Percentiles rank a stretch among this genome's conserved stretches.
Evolutionary conservation across 1,284 basidiomycete genomes (phyloP).

Genomic region (Moesziomyces aphidis): DNA sequence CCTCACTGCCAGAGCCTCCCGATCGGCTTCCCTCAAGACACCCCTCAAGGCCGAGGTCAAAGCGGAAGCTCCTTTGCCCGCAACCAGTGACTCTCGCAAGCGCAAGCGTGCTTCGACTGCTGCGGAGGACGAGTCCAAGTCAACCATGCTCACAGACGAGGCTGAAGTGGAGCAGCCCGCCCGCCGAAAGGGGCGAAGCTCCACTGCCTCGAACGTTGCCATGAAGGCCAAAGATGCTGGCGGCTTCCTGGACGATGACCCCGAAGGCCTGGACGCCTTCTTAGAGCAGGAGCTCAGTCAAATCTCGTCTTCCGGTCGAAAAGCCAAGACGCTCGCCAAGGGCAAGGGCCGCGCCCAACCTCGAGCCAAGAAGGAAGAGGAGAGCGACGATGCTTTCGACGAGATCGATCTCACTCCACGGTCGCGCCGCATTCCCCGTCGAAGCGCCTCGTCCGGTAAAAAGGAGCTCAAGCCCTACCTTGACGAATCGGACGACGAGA

Average conservation of each 20-base stretch:
- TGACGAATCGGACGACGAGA: constrained; percentile 15
- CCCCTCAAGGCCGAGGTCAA: constrained; percentile 2
- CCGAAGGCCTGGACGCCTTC: constrained; percentile 17
- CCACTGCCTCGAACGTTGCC: constrained; percentile 8
- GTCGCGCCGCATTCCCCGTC: constrained; percentile 35
- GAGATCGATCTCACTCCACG: constrained; percentile 21
- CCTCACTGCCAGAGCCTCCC: constrained; percentile 6
- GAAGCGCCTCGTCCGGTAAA: constrained; percentile 19
- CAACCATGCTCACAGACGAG: constrained; percentile 14
- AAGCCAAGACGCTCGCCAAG: constrained; percentile 6
- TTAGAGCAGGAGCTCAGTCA: constrained; percentile 23
- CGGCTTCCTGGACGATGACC: constrained; percentile 15
- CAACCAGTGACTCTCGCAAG: constrained; percentile 14
- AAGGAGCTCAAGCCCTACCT: constrained; percentile 14
- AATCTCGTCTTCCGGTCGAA: neutral
- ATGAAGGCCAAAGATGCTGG: neutral
- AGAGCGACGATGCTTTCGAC: constrained; percentile 34
- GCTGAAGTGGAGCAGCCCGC: neutral
- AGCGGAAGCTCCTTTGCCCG: neutral
- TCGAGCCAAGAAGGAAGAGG: constrained; percentile 15
- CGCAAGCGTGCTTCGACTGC: constrained; percentile 14
- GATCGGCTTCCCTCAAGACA: constrained; percentile 25
- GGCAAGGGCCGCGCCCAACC: constrained; percentile 38
- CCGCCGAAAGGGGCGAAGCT: constrained; percentile 10
- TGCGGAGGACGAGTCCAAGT: neutral